Conservation (phyloP, 371 early-diverging fungal species). For the Mucor plumbeus region DNA sequence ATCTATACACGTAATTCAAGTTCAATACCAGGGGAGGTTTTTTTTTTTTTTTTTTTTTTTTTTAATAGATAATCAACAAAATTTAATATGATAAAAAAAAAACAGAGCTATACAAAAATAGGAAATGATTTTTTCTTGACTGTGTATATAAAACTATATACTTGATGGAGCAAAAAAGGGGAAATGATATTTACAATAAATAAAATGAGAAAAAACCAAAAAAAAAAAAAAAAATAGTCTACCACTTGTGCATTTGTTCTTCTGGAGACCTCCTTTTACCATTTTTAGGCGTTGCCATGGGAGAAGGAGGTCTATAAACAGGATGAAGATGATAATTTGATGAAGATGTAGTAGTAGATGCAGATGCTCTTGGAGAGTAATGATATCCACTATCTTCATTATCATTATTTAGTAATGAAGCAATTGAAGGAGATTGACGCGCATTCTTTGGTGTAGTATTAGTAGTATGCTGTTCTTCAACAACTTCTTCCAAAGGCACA, state of each 20-base stretch:
- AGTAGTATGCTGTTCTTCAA: not conserved
- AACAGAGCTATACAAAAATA: not conserved
- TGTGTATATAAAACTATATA: not conserved
- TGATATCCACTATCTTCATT: conserved; percentile 22
- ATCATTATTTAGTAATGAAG: conserved; percentile 40
- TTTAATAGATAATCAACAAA: too few relatives aligned
- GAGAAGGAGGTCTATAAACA: conserved; percentile 49
- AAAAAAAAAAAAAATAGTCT: conserved; percentile 1
- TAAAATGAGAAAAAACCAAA: not conserved
- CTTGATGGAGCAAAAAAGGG: too few relatives aligned
- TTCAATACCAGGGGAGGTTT: too few relatives aligned
- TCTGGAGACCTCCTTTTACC: conserved; percentile 25
- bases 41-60: too few relatives aligned
- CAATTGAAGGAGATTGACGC: conserved; percentile 53
- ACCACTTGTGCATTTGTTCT: conserved; percentile 15
- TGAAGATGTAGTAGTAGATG: not conserved
- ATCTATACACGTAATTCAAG: too few relatives aligned
- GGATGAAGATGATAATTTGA: conserved; percentile 5
- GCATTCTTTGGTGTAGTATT: conserved; percentile 29
- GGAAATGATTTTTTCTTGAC: not conserved
- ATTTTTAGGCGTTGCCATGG: conserved; percentile 46
- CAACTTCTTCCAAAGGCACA: conserved; percentile 11
- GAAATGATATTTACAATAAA: not conserved
- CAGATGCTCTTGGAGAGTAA: conserved; percentile 28
- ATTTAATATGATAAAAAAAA: conserved; percentile 3